Evolutionary conservation across 768 basidiomycete species (phyloP), one percentile per base, ranked within the genome.

Genomic region (Tricholoma terreum): DNA sequence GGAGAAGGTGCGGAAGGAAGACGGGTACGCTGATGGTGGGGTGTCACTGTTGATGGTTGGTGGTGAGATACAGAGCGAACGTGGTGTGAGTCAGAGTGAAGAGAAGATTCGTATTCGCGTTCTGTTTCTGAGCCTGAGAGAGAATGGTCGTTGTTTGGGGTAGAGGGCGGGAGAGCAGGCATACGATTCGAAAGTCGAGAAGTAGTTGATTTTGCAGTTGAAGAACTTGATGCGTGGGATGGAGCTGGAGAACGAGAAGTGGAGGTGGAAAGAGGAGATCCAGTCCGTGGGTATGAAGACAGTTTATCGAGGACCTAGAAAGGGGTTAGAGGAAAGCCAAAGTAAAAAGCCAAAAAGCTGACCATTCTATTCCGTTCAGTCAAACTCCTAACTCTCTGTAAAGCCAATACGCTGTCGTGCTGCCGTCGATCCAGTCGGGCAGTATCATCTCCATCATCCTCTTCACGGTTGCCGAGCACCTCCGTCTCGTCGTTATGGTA

Each of bases 41-140:
- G 56, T 15, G 62, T 58, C 34, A 30, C 51, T 31, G 61, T 38
- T 17, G 50, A 58, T 6, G 60, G 17, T 48, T 58, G 46, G 50
- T 51, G 38, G 52, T 52, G 36, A 22, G 56, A 52, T 40, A 45
- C 21, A 48, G 64, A 65, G 59, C 63, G 58, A 12, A 65, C 49
- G 40, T 65, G 61, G 12, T 60, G 62, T 14, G 67, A 64, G 27
- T 60, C 58, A 50, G 60, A 54, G 40, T 59, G 65, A 3, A 66
- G 68, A 15, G 68, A 67, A 9, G 65, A 55, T 54, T 69, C 67
- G 36, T 77, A 80, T 70, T 91, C 89, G 43, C 88, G 84, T 69
- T 92, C 91, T 0, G 90, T 92, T 69, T 92, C 91, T 2, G 89
- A 92, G 31, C 90, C 90, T 6, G 90, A 92, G 54, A 79, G 78